A percentile compares a stretch with the other conserved stretches of the same genome.
These are phyloP conservation scores for Lactarius hatsudake DNA, from an alignment of 768 basidiomycete species.

Conservation along the genomic window DNA sequence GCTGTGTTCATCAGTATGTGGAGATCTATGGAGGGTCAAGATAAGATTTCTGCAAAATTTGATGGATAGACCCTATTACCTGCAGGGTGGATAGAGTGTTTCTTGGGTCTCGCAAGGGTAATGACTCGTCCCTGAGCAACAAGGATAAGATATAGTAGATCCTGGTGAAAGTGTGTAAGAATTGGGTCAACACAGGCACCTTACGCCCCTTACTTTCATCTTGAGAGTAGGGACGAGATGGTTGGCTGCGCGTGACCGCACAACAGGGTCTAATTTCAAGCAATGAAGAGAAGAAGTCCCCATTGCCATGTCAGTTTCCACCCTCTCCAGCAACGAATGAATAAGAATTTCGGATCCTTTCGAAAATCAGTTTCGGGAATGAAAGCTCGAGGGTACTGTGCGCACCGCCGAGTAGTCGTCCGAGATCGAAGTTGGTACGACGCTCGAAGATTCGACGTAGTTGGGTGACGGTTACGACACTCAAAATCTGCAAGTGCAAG, in stretches of 20 bases:
- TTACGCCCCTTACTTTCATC: constrained; percentile 56
- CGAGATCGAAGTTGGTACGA: constrained; percentile 87
- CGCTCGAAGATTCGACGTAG: constrained; percentile 83
- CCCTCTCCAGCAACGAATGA: constrained; percentile 60
- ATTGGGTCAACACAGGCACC: background rate
- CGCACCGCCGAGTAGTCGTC: constrained; percentile 63
- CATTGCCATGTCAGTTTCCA: constrained; percentile 81
- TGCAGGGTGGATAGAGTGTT: constrained; percentile 93
- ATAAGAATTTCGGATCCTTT: constrained; percentile 83
- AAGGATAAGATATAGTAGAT: constrained; percentile 89
- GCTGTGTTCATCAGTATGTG: constrained; percentile 92
- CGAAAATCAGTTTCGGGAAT: background rate
- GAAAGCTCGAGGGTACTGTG: background rate
- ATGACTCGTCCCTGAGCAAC: constrained; percentile 74
- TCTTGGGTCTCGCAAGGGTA: constrained; percentile 84
- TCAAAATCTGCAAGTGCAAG: constrained; percentile 89
- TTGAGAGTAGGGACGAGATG: constrained; percentile 76
- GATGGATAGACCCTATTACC: constrained; percentile 43
- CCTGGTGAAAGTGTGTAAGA: constrained; percentile 43
- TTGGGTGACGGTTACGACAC: constrained; percentile 83
- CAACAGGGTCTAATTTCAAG: constrained; percentile 63
- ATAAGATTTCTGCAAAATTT: constrained; percentile 5
- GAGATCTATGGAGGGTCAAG: constrained; percentile 53
- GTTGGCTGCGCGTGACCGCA: constrained; percentile 77
- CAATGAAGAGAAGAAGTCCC: constrained; percentile 79